Evolutionary conservation across 2,329 filamentous ascomycete genomes (phyloP).

Genomic region (Phaeophleospora eucalypticola): DNA sequence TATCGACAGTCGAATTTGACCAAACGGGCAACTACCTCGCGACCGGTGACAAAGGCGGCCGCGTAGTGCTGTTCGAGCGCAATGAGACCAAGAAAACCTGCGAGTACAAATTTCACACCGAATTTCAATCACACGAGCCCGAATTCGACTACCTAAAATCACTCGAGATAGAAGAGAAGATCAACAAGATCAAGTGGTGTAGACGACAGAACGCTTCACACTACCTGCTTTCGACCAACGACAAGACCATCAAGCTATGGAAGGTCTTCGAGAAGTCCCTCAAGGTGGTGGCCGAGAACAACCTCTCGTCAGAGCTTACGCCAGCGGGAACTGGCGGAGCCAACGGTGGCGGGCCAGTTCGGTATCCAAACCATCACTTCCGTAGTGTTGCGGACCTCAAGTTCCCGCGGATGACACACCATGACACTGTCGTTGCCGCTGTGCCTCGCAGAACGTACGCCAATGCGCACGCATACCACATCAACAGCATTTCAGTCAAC

Average conservation of each 20-base stretch:
- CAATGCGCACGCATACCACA: conserved; percentile 98
- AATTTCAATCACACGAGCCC: conserved; percentile 98
- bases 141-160: conserved; percentile 99
- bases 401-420: conserved; percentile 91
- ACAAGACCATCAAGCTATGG: conserved; percentile 99
- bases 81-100: conserved; percentile 99
- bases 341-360: conserved; percentile 72
- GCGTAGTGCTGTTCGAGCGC: conserved; percentile 81
- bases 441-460: conserved; percentile 95
- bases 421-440: conserved; percentile 95
- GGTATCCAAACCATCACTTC: conserved; percentile 71
- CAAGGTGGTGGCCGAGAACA: conserved; percentile 98
- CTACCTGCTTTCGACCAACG: conserved; percentile 96
- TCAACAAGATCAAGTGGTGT: conserved; percentile 99
- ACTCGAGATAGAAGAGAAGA: conserved; percentile 99
- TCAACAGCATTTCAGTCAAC: conserved; percentile 99
- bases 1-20: conserved; percentile 86
- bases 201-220: conserved; percentile 96
- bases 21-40: conserved; percentile 86
- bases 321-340: conserved; percentile 59
- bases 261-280: conserved; percentile 99
- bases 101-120: conserved; percentile 99
- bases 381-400: conserved; percentile 79
- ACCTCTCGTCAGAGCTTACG: conserved; percentile 89
- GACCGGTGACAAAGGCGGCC: conserved; percentile 83